Base-by-base conservation (phyloP, 2,329 filamentous ascomycete species). In the Alternaria burnsii region DNA sequence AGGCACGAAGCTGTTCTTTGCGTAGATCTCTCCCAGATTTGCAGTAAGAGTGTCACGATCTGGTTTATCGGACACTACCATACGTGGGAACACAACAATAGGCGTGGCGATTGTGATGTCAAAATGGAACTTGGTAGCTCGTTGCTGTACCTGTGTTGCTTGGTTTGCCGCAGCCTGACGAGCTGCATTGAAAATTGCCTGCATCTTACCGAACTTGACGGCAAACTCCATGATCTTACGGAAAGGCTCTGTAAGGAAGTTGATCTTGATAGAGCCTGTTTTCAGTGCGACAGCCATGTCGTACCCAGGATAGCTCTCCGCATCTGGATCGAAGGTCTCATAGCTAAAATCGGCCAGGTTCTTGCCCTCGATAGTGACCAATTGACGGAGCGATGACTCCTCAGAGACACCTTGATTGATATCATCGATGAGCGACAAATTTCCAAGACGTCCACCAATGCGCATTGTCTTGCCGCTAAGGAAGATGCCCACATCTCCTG, bases 181-280 rank as follows among this genome's bases (percentile, higher is more conserved):
- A 12, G 96, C 95, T 42, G 95, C 94, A 74, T 99, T 99, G 83
- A 97, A 99, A 54, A 99, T 91, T 22, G 95, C 94, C 79, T 99
- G 95, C 95, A 99, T 99, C 80, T 97, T 97, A 62, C 96, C 95
- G 77, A 99, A 99, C 73, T 99, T 99, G 77, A 99, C 93, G 43
- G 97, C 84, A 78, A 99, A 99, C 68, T 96, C 92, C 79, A 99
- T 92, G 66, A 99, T 98, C 80, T 98, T 98, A 53, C 95, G 89
- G 83, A 98, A 97, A 0, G 95, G 95, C 77, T 99, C 96, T 63
- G 97, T 94, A 4, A 98, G 82, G 76, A 99, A 99, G 76, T 97
- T 98, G 75, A 99, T 85, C 80, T 97, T 98, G 77, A 99, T 90
- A 0, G 95, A 99, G 1, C 95, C 95, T 18, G 95, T 94, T 36